Conservation (phyloP, 306 rosid species). For the Pueraria montana region DNA sequence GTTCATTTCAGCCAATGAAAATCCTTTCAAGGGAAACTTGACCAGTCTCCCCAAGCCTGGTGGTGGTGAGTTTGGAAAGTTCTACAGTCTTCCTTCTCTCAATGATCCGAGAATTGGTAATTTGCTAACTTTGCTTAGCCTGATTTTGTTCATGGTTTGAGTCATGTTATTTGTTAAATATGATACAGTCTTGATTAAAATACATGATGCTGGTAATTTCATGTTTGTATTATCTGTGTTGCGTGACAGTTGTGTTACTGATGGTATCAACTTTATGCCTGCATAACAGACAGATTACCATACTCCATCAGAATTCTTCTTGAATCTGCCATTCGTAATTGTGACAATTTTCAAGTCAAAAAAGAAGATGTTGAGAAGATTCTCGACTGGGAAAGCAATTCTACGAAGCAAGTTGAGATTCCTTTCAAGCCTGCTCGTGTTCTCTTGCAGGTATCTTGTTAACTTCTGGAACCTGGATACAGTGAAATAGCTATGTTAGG, state of each 20-base stretch:
- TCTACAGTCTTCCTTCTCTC: slow-evolving; percentile 56
- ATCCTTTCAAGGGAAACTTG: slow-evolving; percentile 57
- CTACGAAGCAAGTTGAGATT: slow-evolving; percentile 86
- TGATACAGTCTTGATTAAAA: slow-evolving; percentile 15
- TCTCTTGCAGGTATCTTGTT: slow-evolving; percentile 76
- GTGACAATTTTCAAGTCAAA: slow-evolving; percentile 90
- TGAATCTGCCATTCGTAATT: slow-evolving; percentile 86
- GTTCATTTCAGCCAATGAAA: slow-evolving; percentile 45
- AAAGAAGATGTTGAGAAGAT: slow-evolving; percentile 96
- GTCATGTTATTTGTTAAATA: not conserved
- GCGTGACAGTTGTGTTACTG: not conserved
- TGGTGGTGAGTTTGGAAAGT: slow-evolving; percentile 58
- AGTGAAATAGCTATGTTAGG: slow-evolving; percentile 1
- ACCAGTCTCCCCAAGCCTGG: slow-evolving; percentile 56
- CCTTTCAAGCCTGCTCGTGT: slow-evolving; percentile 98
- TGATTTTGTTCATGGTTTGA: slow-evolving; percentile 12
- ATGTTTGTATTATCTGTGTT: not conserved
- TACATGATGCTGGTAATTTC: slow-evolving; percentile 5
- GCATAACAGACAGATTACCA: slow-evolving; percentile 74
- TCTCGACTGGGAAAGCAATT: slow-evolving; percentile 81
- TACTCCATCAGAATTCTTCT: slow-evolving; percentile 82
- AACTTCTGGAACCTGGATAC: slow-evolving; percentile 20
- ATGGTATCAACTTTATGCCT: slow-evolving; percentile 28
- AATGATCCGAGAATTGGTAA: slow-evolving; percentile 58
- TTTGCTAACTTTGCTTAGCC: slow-evolving; percentile 6